Conservation (phyloP, 441 rosid genomes). For the Pelargonium myrrhifolium region DNA sequence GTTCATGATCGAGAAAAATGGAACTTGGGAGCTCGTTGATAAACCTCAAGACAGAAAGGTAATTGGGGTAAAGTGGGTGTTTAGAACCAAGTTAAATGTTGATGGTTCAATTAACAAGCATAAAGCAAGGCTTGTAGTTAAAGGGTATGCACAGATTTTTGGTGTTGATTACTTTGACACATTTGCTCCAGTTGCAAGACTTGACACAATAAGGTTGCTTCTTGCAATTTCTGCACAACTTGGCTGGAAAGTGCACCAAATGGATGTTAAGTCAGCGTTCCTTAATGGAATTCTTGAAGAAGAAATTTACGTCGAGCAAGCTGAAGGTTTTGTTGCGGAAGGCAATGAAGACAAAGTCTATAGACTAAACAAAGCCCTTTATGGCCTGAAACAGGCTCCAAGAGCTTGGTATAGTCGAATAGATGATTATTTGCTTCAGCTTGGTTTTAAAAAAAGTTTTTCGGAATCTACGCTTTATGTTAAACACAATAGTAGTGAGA, state of each 20-base stretch:
- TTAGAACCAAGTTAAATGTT: background rate
- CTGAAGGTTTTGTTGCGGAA: background rate
- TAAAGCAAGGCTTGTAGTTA: background rate
- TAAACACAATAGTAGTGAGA: background rate
- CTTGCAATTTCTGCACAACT: background rate
- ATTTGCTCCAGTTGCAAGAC: background rate
- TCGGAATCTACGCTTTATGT: background rate
- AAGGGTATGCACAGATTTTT: background rate
- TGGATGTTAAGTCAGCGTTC: background rate
- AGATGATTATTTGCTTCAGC: background rate
- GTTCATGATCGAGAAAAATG: background rate
- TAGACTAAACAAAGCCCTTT: background rate
- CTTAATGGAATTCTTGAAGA: background rate
- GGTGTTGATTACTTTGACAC: background rate
- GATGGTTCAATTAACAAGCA: slow-evolving; percentile 1
- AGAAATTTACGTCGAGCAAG: background rate
- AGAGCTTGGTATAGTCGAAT: background rate
- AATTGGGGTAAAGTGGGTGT: slow-evolving; percentile 7
- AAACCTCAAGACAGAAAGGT: background rate
- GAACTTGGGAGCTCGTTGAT: background rate
- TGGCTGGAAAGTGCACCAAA: background rate
- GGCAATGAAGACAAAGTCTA: background rate
- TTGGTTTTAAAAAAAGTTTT: background rate
- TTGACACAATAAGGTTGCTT: background rate
- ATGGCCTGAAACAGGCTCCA: background rate